Evolutionary conservation across 345 rosid genomes (phyloP), one percentile per base, ranked within the genome.

Genomic region (Linum usitatissimum): DNA sequence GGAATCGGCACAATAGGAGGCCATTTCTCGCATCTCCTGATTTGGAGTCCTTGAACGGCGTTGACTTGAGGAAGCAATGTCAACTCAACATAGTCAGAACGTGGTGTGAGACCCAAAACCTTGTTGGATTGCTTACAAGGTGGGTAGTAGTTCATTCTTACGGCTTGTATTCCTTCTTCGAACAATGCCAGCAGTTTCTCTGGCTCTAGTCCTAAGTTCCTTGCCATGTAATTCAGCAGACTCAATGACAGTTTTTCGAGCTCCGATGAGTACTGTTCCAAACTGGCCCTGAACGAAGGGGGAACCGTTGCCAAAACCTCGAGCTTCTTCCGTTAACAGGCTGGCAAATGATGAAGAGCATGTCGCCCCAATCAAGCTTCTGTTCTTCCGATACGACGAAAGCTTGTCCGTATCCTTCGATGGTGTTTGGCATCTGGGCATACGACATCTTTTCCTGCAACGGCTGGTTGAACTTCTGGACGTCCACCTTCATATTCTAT

Each of bases 351-450:
- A 78, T 77, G 65, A 78, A 76, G 20, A 79, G 73, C 89, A 77
- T 70, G 68, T 79, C 84, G 1, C 76, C 80, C 86, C 81, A 81
- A 20, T 84, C 84, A 36, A 79, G 83, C 70, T 79, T 61, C n/a
- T 77, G 80, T 0, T 79, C 81, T 30, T 77, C 70, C 0, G 84
- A 74, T 20, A 75, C 66, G 15, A 79, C 81, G 36, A 81, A 84
- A 4, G 84, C 86, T 70, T 81, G 83, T 7, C 86, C 84, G 14
- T 76, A 81, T 3, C 84, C 86, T 76, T 79, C 81, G 2, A 81
- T 54, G 19, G 19, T n/a, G 39, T 69, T 73, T 14, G 83, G 78
- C 53, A 42, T 7, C 68, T 80, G 79, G 13, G 70, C 76, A 61
- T 39, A 75, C 1, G 8, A 65, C 81, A 66, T 68, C 65, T 81